Percentiles rank a stretch among this genome's conserved stretches.
Conservation (phyloP, 1,284 basidiomycete genomes). For the Anthracocystis setariae region DNA sequence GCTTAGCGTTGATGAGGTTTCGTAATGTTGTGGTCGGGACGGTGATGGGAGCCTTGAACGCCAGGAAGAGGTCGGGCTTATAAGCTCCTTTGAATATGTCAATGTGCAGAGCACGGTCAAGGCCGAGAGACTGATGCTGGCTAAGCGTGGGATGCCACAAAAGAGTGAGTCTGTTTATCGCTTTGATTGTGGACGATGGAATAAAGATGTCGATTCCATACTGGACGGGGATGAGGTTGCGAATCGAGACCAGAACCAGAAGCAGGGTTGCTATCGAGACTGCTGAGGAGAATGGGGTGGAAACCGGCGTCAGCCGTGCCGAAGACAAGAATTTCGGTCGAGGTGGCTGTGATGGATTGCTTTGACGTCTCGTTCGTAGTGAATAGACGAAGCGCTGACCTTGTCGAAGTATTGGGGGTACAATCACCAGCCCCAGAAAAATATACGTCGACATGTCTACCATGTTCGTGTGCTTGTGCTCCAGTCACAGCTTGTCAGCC, state of each 20-base stretch:
- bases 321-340: slow-evolving; percentile 13
- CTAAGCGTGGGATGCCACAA: slow-evolving; percentile 23
- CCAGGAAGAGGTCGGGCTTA: slow-evolving; percentile 41
- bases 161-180: slow-evolving; percentile 10
- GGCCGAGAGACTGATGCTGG: not conserved
- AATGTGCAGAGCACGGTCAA: slow-evolving; percentile 22
- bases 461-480: slow-evolving; percentile 3
- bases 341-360: slow-evolving; percentile 8
- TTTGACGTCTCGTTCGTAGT: slow-evolving; percentile 4
- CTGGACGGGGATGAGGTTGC: slow-evolving; percentile 29
- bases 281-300: slow-evolving; percentile 25
- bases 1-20: slow-evolving; percentile 24
- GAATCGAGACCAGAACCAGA: slow-evolving; percentile 23
- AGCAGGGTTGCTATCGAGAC: slow-evolving; percentile 13
- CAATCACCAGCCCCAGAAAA: slow-evolving; percentile 28
- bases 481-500: too few relatives aligned
- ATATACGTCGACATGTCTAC: slow-evolving; percentile 25
- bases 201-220: slow-evolving; percentile 41
- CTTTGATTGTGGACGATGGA: slow-evolving; percentile 15
- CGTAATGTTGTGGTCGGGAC: slow-evolving; percentile 39
- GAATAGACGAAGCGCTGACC: slow-evolving; percentile 13
- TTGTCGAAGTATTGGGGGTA: slow-evolving; percentile 35
- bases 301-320: slow-evolving; percentile 27
- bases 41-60: slow-evolving; percentile 33
- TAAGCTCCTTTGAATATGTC: slow-evolving; percentile 32